Evolutionary conservation across 2,329 filamentous ascomycete species (phyloP).

Genomic region (Scopulariopsis brevicaulis): DNA sequence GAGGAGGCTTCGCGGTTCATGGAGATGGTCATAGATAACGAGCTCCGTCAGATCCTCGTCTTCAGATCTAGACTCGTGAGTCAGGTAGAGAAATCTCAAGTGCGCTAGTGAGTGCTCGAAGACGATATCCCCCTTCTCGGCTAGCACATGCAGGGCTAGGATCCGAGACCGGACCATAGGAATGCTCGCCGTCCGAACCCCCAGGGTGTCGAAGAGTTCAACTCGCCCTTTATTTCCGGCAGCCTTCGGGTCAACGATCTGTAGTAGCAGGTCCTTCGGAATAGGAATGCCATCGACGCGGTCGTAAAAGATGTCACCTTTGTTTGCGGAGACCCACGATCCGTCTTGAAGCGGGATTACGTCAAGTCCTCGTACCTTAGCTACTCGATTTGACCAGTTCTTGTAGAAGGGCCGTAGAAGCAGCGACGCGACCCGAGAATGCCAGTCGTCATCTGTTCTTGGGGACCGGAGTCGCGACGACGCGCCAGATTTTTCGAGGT

Average conservation of each 20-base stretch:
- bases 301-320: background rate
- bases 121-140: background rate
- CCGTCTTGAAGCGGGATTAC: background rate
- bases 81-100: slow-evolving; percentile 1
- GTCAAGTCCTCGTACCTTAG: background rate
- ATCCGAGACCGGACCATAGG: background rate
- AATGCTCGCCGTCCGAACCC: background rate
- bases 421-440: slow-evolving; percentile 4
- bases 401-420: background rate
- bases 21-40: background rate
- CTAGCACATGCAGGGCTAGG: background rate
- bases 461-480: slow-evolving; percentile 9
- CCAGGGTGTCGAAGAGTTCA: background rate
- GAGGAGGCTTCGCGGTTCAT: background rate
- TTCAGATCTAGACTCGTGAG: background rate
- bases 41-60: background rate
- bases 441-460: slow-evolving; percentile 9
- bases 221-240: background rate
- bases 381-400: background rate
- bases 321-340: background rate
- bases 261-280: background rate
- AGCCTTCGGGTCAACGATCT: background rate
- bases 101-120: background rate
- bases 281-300: background rate
- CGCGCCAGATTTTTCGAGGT: too few relatives aligned